phyloP scores from a whole-genome alignment of 164 flowering plant genomes.

The Taxillus chinensis region DNA sequence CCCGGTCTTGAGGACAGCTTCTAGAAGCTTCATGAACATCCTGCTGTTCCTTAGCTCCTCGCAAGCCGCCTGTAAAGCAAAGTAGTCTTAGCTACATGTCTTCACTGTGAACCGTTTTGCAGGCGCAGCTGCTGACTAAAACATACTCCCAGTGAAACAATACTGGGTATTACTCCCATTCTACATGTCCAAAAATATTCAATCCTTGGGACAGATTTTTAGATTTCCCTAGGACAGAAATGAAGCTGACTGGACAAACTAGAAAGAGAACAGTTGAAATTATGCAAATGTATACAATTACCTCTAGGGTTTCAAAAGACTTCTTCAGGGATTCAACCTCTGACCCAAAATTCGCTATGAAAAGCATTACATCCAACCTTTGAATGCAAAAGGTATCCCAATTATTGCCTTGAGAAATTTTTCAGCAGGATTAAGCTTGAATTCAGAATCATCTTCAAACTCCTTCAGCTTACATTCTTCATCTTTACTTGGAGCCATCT shows the following conservation, averaged over 20 bases:
- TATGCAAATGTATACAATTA: neutral
- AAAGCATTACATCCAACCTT: neutral
- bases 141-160: neutral
- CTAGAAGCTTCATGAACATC: constrained; percentile 14
- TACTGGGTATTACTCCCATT: no score
- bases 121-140: neutral
- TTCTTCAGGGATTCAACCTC: neutral
- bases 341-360: neutral
- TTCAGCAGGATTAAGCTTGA: neutral
- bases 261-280: neutral
- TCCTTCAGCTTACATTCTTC: neutral
- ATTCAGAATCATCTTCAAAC: neutral
- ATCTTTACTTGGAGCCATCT: neutral
- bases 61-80: constrained; percentile 9
- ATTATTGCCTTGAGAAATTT: neutral
- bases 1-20: constrained; percentile 20
- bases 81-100: no score
- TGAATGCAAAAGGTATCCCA: neutral
- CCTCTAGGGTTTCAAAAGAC: neutral
- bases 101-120: neutral
- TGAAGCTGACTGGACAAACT: no score
- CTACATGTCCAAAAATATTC: no score
- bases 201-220: no score
- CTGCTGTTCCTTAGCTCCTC: constrained; percentile 11
- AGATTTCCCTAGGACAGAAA: no score